phyloP scores from a whole-genome alignment of 805 yeast species.

The Ogataea wickerhamii region DNA sequence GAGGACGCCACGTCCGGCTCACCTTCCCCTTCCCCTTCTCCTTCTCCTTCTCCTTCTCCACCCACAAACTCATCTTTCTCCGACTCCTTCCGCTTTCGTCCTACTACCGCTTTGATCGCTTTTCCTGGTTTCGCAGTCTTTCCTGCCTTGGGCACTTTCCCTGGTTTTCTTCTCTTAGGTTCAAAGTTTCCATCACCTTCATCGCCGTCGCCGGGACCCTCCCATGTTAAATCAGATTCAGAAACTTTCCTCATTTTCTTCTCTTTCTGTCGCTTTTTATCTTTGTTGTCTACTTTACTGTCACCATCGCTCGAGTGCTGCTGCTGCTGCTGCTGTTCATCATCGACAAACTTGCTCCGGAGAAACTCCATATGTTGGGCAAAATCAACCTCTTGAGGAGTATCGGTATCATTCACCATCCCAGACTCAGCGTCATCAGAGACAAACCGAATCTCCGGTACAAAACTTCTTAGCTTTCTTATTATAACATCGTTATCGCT shows the following conservation, averaged over 20 bases:
- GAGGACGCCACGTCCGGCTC: not conserved
- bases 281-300: constrained; percentile 2
- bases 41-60: not conserved
- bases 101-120: not conserved
- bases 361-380: constrained; percentile 46
- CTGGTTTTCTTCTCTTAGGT: constrained; percentile 2
- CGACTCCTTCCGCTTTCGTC: constrained; percentile 3
- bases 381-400: constrained; percentile 45
- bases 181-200: not conserved
- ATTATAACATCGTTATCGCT: constrained; percentile 18
- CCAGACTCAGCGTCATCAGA: constrained; percentile 5
- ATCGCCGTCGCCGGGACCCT: constrained; percentile 5
- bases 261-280: constrained; percentile 2
- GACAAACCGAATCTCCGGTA: constrained; percentile 17
- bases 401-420: constrained; percentile 40
- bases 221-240: constrained; percentile 6
- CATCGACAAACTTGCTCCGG: constrained; percentile 33
- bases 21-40: not conserved
- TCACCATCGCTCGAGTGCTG: constrained; percentile 9
- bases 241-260: constrained; percentile 1
- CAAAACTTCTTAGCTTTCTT: constrained; percentile 24
- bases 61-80: not conserved
- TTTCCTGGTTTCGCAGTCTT: constrained; percentile 4
- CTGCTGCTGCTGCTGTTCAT: constrained; percentile 7
- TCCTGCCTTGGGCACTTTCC: constrained; percentile 7